Conservation (phyloP, 2,329 filamentous ascomycete species). For the Beauveria scarabaeidicola region DNA sequence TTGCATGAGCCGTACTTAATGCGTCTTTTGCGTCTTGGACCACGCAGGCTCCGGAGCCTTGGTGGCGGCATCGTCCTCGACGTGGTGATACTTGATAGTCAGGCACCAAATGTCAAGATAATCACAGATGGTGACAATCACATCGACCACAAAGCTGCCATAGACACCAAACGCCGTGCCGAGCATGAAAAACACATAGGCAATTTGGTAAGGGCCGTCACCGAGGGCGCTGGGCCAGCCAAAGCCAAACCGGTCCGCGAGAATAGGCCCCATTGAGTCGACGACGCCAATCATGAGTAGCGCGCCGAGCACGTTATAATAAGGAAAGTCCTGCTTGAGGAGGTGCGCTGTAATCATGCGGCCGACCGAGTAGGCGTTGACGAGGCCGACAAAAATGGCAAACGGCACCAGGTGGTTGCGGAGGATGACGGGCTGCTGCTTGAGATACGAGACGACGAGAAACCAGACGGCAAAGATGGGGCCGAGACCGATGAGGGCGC, state of each 20-base stretch:
- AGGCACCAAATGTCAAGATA: conserved; percentile 98
- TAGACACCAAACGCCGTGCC: conserved; percentile 85
- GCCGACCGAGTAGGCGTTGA: conserved; percentile 92
- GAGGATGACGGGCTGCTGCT: conserved; percentile 76
- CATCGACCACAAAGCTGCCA: conserved; percentile 92
- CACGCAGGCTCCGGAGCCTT: conserved; percentile 9
- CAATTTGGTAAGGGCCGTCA: conserved; percentile 74
- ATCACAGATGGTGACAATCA: conserved; percentile 96
- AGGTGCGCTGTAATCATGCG: conserved; percentile 94
- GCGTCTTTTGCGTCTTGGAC: conserved; percentile 11
- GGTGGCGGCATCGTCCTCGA: conserved; percentile 26
- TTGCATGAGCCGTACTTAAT: neutral
- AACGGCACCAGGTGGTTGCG: conserved; percentile 82
- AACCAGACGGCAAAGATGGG: conserved; percentile 76
- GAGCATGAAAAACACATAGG: conserved; percentile 82
- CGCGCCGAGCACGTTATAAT: conserved; percentile 74
- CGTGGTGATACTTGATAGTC: conserved; percentile 80
- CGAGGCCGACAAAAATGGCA: conserved; percentile 73
- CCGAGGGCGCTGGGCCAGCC: conserved; percentile 74
- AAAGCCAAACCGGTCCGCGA: conserved; percentile 50
- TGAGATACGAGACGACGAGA: conserved; percentile 69
- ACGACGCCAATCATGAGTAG: conserved; percentile 71
- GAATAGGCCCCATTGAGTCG: conserved; percentile 67
- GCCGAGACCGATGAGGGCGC: conserved; percentile 71
- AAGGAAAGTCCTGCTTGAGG: conserved; percentile 79